Base-by-base conservation (phyloP, 2,329 filamentous ascomycete species). In the Trichoderma afroharzianum region DNA sequence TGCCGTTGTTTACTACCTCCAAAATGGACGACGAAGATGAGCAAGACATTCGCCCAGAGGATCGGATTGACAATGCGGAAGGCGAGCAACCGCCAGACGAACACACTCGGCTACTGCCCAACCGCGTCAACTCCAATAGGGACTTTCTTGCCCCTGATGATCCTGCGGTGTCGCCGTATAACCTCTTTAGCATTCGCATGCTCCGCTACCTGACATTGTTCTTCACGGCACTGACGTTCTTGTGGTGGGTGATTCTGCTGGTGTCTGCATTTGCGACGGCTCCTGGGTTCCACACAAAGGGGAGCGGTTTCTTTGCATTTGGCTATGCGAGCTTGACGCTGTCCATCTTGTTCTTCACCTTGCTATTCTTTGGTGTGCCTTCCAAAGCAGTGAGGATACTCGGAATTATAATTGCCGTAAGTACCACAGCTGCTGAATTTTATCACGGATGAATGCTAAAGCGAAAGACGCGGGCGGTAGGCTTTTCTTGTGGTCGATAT, bases 191-290 rank as follows among this genome's bases (percentile, higher is more conserved):
- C 72, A 92, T 99, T 63, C 91, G 96, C 21, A 88, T 92, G 61
- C 85, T 96, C 69, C 90, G 94, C 79, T 93, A 91, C 78, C 81
- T 96, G 73, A 95, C 94, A 6, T 85, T 97, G 70, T 76, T 93
- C 47, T 93, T 98, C 78, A 85, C 95, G 24, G 80, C 90, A 66
- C 79, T 95, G 76, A 93, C 90, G 70, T 94, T 97, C 77, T 77
- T 94, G n/a, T 98, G 95, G 95, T 98, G 96, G 95, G 87, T 93
- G 11, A 81, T 98, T 68, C 85, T 97, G 39, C 86, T 99, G n/a
- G 90, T 98, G 18, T 94, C 93, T 70, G 90, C 92, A 75, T 99
- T 99, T 82, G 91, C 97, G 75, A 97, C 93, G 68, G 94, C 94
- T 15, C 95, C 95, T 1, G 91, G 92, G 61, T 90, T 98, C 79